phyloP scores from a whole-genome alignment of 352 stramenopile species.

The Pythium brachiatum region DNA sequence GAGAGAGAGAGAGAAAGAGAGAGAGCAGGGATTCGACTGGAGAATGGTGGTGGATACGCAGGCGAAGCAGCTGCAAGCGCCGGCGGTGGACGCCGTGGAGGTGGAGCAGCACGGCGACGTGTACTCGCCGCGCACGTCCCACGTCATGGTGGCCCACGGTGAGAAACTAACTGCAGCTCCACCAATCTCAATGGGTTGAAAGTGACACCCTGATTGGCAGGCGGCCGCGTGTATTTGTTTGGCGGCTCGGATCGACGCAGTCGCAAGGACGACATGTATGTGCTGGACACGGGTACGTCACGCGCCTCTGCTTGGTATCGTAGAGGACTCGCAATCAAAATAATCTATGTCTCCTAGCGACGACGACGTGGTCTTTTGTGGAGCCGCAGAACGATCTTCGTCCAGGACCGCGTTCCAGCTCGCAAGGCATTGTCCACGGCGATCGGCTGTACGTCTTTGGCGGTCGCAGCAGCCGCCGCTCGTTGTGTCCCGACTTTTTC shows the following conservation, averaged over 20 bases:
- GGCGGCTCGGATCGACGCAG: conserved; percentile 68
- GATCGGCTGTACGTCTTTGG: conserved; percentile 87
- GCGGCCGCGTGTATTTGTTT: conserved; percentile 75
- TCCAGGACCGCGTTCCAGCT: conserved; percentile 53
- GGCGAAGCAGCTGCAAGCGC: neutral
- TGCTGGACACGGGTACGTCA: conserved; percentile 62
- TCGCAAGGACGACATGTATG: conserved; percentile 78
- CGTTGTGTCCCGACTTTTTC: conserved; percentile 86
- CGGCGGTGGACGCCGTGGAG: neutral
- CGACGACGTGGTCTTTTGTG: conserved; percentile 66
- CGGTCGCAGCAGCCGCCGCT: conserved; percentile 77
- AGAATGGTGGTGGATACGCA: neutral
- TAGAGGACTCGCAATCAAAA: too few species aligned
- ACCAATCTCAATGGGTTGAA: neutral
- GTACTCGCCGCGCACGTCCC: neutral
- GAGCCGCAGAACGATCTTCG: conserved; percentile 53
- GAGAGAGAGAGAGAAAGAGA: too few species aligned
- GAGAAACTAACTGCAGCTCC: neutral
- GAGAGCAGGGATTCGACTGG: neutral
- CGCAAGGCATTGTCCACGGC: conserved; percentile 72
- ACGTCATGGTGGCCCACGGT: neutral
- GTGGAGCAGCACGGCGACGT: neutral
- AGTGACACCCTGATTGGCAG: conserved; percentile 29
- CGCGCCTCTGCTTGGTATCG: neutral
- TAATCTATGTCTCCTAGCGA: conserved; percentile 8